Conservation (phyloP, 2,329 filamentous ascomycete species). For the Teratosphaeria nubilosa region DNA sequence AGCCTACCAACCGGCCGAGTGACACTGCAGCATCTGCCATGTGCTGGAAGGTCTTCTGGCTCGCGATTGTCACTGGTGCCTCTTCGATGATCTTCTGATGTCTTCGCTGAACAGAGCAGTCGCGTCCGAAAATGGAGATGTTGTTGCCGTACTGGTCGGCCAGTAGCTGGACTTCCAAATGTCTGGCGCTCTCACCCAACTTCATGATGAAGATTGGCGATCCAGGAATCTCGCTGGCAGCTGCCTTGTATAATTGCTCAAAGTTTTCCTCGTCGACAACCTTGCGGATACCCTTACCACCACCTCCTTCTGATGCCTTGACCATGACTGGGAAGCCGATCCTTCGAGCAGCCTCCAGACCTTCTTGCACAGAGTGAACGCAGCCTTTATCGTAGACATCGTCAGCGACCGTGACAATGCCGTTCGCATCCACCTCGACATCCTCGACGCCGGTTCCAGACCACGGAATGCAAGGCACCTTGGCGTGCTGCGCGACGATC, state of each 20-base stretch:
- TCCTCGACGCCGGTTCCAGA: slow-evolving; percentile 84
- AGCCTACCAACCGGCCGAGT: slow-evolving; percentile 86
- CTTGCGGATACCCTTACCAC: slow-evolving; percentile 98
- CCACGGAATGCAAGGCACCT: slow-evolving; percentile 98
- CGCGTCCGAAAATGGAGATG: slow-evolving; percentile 95
- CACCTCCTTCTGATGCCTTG: slow-evolving; percentile 98
- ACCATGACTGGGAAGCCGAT: slow-evolving; percentile 99
- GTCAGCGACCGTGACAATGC: slow-evolving; percentile 86
- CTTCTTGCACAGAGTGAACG: slow-evolving; percentile 80
- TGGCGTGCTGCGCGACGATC: slow-evolving; percentile 93
- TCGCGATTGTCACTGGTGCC: slow-evolving; percentile 93
- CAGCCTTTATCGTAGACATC: slow-evolving; percentile 83
- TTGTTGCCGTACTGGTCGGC: slow-evolving; percentile 99
- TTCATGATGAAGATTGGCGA: slow-evolving; percentile 99
- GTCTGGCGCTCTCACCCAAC: slow-evolving; percentile 87
- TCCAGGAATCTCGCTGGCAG: slow-evolving; percentile 92
- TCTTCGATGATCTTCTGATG: slow-evolving; percentile 99
- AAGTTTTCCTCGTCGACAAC: slow-evolving; percentile 79
- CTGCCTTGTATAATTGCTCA: slow-evolving; percentile 80
- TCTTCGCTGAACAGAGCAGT: slow-evolving; percentile 94
- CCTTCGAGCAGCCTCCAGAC: slow-evolving; percentile 70
- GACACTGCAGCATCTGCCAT: slow-evolving; percentile 97
- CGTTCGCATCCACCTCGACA: slow-evolving; percentile 67
- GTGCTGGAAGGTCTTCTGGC: slow-evolving; percentile 74
- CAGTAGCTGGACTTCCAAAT: slow-evolving; percentile 93